These are phyloP conservation scores for Verbascum thapsus DNA, from an alignment of 257 asterid species.

Conservation along the genomic window DNA sequence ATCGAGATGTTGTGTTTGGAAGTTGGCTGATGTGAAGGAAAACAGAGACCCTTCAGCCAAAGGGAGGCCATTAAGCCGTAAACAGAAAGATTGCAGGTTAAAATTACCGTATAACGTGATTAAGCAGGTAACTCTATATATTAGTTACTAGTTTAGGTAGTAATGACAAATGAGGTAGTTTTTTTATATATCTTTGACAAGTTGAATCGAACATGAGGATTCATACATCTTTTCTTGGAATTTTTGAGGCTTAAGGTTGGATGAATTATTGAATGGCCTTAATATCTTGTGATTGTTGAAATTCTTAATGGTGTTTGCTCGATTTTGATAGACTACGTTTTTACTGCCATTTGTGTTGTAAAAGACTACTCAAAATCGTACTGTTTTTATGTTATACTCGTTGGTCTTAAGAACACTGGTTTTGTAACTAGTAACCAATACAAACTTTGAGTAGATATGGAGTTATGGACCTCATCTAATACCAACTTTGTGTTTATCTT, in stretches of 20 bases:
- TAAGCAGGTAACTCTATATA: slow-evolving; percentile 52
- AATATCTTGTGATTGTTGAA: too few species aligned
- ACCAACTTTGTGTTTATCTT: too few species aligned
- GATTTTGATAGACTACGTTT: too few species aligned
- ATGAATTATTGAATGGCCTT: too few species aligned
- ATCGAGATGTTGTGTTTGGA: slow-evolving; percentile 71
- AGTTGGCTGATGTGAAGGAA: slow-evolving; percentile 86
- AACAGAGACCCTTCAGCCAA: slow-evolving; percentile 79
- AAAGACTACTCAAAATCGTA: too few species aligned
- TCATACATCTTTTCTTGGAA: not conserved
- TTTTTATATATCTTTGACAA: not conserved
- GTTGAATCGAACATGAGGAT: slow-evolving; percentile 7
- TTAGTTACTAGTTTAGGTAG: slow-evolving; percentile 35
- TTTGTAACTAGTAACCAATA: too few species aligned
- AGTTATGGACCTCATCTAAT: too few species aligned
- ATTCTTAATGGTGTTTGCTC: too few species aligned
- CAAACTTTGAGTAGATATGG: too few species aligned
- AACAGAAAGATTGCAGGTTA: slow-evolving; percentile 68
- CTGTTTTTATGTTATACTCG: too few species aligned
- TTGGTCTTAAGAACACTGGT: too few species aligned
- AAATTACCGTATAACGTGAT: slow-evolving; percentile 50
- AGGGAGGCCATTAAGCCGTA: slow-evolving; percentile 85
- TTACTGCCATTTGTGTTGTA: too few species aligned
- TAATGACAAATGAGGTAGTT: not conserved
- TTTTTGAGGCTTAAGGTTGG: not conserved